phyloP scores from a whole-genome alignment of 106 monocot genomes.

The Phalaenopsis aphrodite region DNA sequence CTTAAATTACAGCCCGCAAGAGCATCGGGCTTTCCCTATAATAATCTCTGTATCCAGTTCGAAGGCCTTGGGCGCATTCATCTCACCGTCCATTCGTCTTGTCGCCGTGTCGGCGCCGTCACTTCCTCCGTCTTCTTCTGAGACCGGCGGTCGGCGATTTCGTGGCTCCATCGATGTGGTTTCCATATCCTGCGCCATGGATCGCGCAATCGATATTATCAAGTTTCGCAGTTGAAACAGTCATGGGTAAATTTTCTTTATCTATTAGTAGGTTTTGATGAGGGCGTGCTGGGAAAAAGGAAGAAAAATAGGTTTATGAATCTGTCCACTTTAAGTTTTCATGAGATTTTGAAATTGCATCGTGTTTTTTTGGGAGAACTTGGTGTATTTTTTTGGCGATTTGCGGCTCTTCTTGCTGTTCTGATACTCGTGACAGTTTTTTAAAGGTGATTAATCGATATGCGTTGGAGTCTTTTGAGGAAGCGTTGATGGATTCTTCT shows the following conservation, averaged over 20 bases:
- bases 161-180: neutral
- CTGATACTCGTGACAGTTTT: neutral
- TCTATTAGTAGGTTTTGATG: neutral
- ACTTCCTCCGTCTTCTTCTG: neutral
- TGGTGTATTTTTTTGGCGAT: neutral
- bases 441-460: neutral
- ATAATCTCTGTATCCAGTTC: neutral
- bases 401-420: neutral
- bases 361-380: neutral
- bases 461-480: neutral
- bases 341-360: neutral
- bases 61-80: neutral
- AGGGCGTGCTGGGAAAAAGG: neutral
- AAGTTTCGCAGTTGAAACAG: neutral
- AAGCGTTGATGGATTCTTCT: conserved; percentile 16
- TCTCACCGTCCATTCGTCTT: neutral
- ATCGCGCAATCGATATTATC: neutral
- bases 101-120: conserved; percentile 2
- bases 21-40: no score
- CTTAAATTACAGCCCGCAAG: no score
- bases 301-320: neutral
- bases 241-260: neutral
- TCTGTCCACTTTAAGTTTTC: neutral
- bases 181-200: neutral
- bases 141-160: neutral